phyloP scores from a whole-genome alignment of 2,329 filamentous ascomycete species.

The Colletotrichum higginsianum region DNA sequence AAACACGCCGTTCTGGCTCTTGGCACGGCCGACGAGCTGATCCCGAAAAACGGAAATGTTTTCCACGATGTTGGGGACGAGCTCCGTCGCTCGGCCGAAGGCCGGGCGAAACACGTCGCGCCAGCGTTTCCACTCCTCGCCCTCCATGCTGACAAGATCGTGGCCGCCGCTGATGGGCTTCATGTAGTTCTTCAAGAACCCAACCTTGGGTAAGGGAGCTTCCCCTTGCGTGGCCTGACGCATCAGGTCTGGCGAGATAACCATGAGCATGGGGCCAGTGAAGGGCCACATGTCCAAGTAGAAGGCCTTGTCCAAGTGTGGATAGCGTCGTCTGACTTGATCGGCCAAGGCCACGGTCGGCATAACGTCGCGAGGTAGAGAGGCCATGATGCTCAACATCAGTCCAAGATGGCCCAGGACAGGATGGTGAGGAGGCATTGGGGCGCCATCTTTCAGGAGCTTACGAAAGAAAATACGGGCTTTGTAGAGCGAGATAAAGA shows the following conservation, averaged over 20 bases:
- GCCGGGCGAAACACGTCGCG: slow-evolving; percentile 26
- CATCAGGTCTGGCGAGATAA: slow-evolving; percentile 18
- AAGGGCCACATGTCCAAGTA: slow-evolving; percentile 33
- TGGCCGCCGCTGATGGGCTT: slow-evolving; percentile 25
- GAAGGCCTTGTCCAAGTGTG: slow-evolving; percentile 24
- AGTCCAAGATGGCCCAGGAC: slow-evolving; percentile 28
- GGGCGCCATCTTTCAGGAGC: slow-evolving; percentile 14
- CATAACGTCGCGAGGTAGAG: slow-evolving; percentile 23
- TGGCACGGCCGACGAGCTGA: slow-evolving; percentile 10
- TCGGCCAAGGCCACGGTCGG: slow-evolving; percentile 8
- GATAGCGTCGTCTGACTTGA: slow-evolving; percentile 5
- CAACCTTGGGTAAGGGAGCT: slow-evolving; percentile 1
- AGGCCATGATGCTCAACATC: slow-evolving; percentile 19
- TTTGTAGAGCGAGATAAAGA: slow-evolving; percentile 8
- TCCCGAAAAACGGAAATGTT: slow-evolving; percentile 15
- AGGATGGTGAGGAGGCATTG: slow-evolving; percentile 31
- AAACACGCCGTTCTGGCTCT: neutral
- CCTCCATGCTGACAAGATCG: slow-evolving; percentile 33
- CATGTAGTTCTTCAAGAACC: slow-evolving; percentile 12
- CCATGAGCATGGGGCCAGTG: slow-evolving; percentile 23
- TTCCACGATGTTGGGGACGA: slow-evolving; percentile 22
- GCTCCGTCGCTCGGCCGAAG: slow-evolving; percentile 20
- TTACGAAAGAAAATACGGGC: slow-evolving; percentile 25
- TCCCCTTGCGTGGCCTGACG: slow-evolving; percentile 6
- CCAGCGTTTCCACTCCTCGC: slow-evolving; percentile 27